phyloP scores from a whole-genome alignment of 768 basidiomycete genomes.

The Thelephora aurantiotincta region DNA sequence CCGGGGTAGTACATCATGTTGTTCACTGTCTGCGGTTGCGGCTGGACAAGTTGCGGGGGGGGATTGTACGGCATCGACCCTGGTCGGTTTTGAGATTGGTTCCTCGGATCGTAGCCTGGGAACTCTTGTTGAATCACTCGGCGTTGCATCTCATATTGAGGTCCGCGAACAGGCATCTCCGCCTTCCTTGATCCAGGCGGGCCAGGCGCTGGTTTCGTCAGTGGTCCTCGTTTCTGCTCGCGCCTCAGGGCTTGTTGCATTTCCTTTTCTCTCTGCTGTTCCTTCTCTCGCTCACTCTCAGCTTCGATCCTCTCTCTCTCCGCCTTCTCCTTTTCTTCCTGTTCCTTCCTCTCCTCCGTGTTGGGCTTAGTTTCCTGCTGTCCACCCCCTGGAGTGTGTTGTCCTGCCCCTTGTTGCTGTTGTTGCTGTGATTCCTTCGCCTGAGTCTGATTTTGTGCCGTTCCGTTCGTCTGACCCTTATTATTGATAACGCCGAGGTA shows the following conservation, averaged over 20 bases:
- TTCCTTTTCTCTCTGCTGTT: slow-evolving; percentile 27
- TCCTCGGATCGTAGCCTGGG: slow-evolving; percentile 14
- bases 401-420: neutral
- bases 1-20: slow-evolving; percentile 17
- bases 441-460: slow-evolving; percentile 5
- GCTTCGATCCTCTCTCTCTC: slow-evolving; percentile 14
- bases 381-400: too few relatives aligned
- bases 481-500: slow-evolving; percentile 97
- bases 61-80: slow-evolving; percentile 2
- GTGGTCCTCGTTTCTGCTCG: slow-evolving; percentile 29
- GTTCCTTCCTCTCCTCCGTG: slow-evolving; percentile 26
- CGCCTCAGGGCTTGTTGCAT: slow-evolving; percentile 24
- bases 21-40: slow-evolving; percentile 20
- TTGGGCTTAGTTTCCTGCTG: slow-evolving; percentile 13
- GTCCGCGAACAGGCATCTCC: slow-evolving; percentile 78
- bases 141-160: slow-evolving; percentile 91
- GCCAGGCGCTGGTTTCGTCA: slow-evolving; percentile 51
- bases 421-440: slow-evolving; percentile 4
- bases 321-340: slow-evolving; percentile 23
- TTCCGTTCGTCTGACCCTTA: slow-evolving; percentile 26
- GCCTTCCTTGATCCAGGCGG: slow-evolving; percentile 46
- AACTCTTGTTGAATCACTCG: slow-evolving; percentile 88
- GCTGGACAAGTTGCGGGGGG: slow-evolving; percentile 13
- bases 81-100: slow-evolving; percentile 1
- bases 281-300: slow-evolving; percentile 16